These are phyloP conservation scores for Euclidium syriacum DNA, from an alignment of 345 rosid genomes.

Conservation along the genomic window DNA sequence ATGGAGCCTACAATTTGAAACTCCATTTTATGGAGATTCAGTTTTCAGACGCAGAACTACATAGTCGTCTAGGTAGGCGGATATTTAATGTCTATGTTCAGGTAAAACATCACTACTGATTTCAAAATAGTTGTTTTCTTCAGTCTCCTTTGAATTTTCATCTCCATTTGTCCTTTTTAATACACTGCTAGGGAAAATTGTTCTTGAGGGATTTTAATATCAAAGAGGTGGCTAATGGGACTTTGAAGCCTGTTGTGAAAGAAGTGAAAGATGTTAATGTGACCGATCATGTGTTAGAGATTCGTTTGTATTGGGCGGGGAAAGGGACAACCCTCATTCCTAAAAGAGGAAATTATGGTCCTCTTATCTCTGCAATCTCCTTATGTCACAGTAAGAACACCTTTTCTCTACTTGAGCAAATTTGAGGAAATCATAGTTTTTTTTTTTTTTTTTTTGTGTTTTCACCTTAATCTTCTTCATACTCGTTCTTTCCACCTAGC, in stretches of 20 bases:
- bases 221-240: constrained; percentile 35
- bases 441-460: not conserved
- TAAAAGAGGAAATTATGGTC: constrained; percentile 43
- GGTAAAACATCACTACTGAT: constrained; percentile 4
- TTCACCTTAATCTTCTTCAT: not conserved
- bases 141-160: not conserved
- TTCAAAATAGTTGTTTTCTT: not conserved
- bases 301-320: constrained; percentile 53
- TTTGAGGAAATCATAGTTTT: no score
- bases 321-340: constrained; percentile 46
- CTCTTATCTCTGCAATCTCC: constrained; percentile 62
- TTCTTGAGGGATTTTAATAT: constrained; percentile 45
- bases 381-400: constrained; percentile 32
- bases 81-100: constrained; percentile 59
- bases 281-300: constrained; percentile 33
- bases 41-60: constrained; percentile 36
- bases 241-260: constrained; percentile 19
- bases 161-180: not conserved
- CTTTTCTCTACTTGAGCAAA: not conserved
- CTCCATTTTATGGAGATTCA: constrained; percentile 63
- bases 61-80: constrained; percentile 40
- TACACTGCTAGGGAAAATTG: not conserved
- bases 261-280: constrained; percentile 23
- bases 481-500: not conserved
- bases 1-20: constrained; percentile 45